These are phyloP conservation scores for Beauveria rudraprayagi DNA, from an alignment of 2,329 filamentous ascomycete species.

Conservation along the genomic window DNA sequence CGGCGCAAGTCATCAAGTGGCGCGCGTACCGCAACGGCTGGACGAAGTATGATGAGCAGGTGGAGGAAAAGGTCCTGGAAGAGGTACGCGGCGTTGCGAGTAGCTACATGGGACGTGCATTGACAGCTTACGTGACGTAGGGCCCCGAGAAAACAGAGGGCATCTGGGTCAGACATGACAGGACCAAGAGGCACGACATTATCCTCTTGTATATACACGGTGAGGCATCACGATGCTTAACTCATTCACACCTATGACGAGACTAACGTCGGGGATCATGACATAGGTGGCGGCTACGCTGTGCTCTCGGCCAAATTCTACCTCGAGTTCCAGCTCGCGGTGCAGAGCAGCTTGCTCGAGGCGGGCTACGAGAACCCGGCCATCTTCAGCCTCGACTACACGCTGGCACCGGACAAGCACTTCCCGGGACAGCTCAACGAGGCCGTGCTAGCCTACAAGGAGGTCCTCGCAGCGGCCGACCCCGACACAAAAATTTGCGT, in stretches of 20 bases:
- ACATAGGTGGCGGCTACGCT: slow-evolving; percentile 65
- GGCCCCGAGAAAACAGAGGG: slow-evolving; percentile 45
- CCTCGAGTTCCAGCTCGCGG: slow-evolving; percentile 70
- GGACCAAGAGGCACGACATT: slow-evolving; percentile 56
- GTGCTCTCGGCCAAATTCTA: slow-evolving; percentile 82
- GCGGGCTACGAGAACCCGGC: slow-evolving; percentile 66
- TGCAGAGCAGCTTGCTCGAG: slow-evolving; percentile 56
- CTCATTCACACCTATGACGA: not conserved
- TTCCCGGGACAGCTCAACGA: slow-evolving; percentile 70
- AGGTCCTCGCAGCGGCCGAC: slow-evolving; percentile 51
- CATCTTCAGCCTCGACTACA: slow-evolving; percentile 74
- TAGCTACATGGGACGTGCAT: not conserved
- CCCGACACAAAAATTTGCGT: slow-evolving; percentile 59
- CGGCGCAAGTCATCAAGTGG: slow-evolving; percentile 6
- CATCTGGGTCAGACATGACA: slow-evolving; percentile 60
- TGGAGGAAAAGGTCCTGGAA: slow-evolving; percentile 4
- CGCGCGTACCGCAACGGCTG: slow-evolving; percentile 5
- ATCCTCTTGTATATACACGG: slow-evolving; percentile 79
- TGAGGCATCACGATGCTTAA: slow-evolving; percentile 26
- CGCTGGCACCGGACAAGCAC: slow-evolving; percentile 63
- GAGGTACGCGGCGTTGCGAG: not conserved
- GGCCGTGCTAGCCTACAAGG: slow-evolving; percentile 60
- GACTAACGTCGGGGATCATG: not conserved
- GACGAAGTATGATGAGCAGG: not conserved
- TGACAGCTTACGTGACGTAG: not conserved